Percentiles rank a stretch among this genome's conserved stretches.
Conservation (phyloP, 2,329 filamentous ascomycete species). For the Arthroderma sp. region DNA sequence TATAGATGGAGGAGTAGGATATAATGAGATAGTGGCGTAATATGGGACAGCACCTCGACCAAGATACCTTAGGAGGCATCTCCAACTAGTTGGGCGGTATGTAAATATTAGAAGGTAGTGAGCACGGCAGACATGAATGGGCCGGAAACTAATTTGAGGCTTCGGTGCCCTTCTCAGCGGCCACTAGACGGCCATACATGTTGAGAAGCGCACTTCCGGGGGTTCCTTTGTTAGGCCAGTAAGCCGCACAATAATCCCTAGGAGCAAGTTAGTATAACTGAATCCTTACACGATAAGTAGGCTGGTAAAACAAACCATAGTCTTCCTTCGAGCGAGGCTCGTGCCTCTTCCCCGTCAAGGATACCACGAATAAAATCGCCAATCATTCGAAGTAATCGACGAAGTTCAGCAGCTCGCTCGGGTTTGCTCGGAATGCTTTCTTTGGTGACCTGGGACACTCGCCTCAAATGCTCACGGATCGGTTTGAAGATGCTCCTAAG, state of each 20-base stretch:
- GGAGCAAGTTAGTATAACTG: slow-evolving; percentile 18
- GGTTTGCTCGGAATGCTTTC: slow-evolving; percentile 34
- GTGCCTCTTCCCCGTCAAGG: slow-evolving; percentile 28
- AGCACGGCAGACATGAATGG: neutral
- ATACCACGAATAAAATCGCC: slow-evolving; percentile 36
- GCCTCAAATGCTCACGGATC: slow-evolving; percentile 33
- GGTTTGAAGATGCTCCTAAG: slow-evolving; percentile 37
- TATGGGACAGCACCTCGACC: neutral
- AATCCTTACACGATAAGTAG: neutral
- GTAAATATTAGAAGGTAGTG: neutral
- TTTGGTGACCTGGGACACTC: slow-evolving; percentile 36
- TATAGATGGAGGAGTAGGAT: neutral
- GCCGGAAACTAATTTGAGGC: slow-evolving; percentile 1
- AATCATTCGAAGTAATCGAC: slow-evolving; percentile 34
- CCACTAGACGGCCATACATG: slow-evolving; percentile 13
- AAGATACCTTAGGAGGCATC: neutral
- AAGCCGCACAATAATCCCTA: slow-evolving; percentile 36
- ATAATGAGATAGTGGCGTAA: neutral
- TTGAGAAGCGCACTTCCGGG: slow-evolving; percentile 14
- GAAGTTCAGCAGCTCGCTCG: slow-evolving; percentile 33
- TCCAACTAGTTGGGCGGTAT: neutral
- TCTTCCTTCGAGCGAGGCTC: slow-evolving; percentile 32
- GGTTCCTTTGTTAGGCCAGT: slow-evolving; percentile 36
- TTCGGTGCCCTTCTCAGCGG: slow-evolving; percentile 9
- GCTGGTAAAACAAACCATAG: slow-evolving; percentile 30